Conservation (phyloP, 208 protist species). For the Vickermania spadyakhi region DNA sequence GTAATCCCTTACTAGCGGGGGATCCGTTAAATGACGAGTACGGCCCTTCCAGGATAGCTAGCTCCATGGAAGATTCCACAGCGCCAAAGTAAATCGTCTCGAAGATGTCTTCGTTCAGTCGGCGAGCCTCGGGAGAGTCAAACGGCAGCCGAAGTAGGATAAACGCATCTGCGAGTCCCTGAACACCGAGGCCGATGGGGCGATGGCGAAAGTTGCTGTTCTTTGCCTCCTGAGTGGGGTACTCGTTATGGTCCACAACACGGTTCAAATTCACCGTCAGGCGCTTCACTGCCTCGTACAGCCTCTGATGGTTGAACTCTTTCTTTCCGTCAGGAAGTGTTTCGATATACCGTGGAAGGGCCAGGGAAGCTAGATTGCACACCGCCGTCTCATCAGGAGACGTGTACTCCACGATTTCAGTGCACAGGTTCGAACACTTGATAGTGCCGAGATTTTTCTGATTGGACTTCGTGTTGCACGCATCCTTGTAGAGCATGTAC, state of each 20-base stretch:
- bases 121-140: slow-evolving; percentile 80
- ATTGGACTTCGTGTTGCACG: slow-evolving; percentile 99
- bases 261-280: slow-evolving; percentile 97
- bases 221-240: slow-evolving; percentile 94
- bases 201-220: slow-evolving; percentile 96
- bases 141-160: slow-evolving; percentile 94
- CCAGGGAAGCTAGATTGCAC: slow-evolving; percentile 99
- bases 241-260: slow-evolving; percentile 99
- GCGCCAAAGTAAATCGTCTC: slow-evolving; percentile 99
- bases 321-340: slow-evolving; percentile 15
- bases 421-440: slow-evolving; percentile 98
- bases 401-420: slow-evolving; percentile 99
- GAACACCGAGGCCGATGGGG: slow-evolving; percentile 98
- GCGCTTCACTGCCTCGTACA: slow-evolving; percentile 90
- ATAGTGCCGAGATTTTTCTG: slow-evolving; percentile 99
- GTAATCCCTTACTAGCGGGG: slow-evolving; percentile 92
- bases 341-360: slow-evolving; percentile 95
- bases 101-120: slow-evolving; percentile 98
- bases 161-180: slow-evolving; percentile 98
- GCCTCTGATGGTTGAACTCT: slow-evolving; percentile 83
- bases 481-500: slow-evolving; percentile 99
- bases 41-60: slow-evolving; percentile 90
- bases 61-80: slow-evolving; percentile 79
- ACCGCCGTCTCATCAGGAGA: slow-evolving; percentile 96
- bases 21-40: slow-evolving; percentile 94